Evolutionary conservation across 768 basidiomycete species (phyloP).

Genomic region (Saitozyma sp.): DNA sequence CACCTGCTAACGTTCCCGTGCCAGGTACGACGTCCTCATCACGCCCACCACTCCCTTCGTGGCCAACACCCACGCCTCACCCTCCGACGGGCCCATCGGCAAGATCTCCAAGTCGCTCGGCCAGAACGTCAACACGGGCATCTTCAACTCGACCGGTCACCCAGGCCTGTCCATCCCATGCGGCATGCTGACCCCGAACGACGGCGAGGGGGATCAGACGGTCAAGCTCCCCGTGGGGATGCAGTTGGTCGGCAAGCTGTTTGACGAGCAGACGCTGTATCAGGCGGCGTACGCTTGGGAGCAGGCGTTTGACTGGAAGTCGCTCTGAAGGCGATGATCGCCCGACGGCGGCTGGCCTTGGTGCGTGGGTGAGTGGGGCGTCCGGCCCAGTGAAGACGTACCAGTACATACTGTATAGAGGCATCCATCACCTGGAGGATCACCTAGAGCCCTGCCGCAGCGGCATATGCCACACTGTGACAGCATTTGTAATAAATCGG

Average conservation of each 20-base stretch:
- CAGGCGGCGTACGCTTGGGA: constrained; percentile 40
- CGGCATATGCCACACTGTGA: too few relatives aligned
- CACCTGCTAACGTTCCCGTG: too few relatives aligned
- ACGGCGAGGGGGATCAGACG: constrained; percentile 34
- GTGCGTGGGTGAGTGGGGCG: too few relatives aligned
- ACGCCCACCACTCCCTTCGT: constrained; percentile 51
- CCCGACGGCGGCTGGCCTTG: too few relatives aligned
- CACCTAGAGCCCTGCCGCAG: too few relatives aligned
- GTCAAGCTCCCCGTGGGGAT: constrained; percentile 55
- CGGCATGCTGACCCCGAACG: constrained; percentile 52
- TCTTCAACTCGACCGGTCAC: constrained; percentile 45
- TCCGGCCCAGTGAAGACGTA: too few relatives aligned
- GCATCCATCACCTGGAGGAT: too few relatives aligned
- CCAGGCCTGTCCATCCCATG: constrained; percentile 55
- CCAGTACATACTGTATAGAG: too few relatives aligned
- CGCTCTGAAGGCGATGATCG: not conserved
- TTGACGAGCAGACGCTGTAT: constrained; percentile 40
- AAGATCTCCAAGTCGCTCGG: not conserved
- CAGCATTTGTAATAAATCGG: too few relatives aligned
- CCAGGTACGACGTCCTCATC: constrained; percentile 51
- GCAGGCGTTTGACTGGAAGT: constrained; percentile 22
- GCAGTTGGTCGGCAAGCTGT: constrained; percentile 55
- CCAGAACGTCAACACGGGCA: not conserved
- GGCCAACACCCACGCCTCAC: not conserved
- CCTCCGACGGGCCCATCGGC: not conserved